A percentile compares a stretch with the other conserved stretches of the same genome.
phyloP scores from a whole-genome alignment of 441 rosid genomes.

The Gossypium davidsonii region DNA sequence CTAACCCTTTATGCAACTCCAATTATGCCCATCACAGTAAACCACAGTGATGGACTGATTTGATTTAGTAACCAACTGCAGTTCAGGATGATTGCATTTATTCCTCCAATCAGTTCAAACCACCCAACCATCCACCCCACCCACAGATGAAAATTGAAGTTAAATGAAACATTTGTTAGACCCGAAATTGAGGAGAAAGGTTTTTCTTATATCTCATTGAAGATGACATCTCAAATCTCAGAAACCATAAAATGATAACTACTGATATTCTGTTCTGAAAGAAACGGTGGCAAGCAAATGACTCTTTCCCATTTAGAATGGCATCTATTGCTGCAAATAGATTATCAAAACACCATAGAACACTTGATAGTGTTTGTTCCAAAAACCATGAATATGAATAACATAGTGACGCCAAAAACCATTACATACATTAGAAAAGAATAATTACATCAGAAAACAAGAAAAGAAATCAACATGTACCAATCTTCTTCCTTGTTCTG shows the following conservation, averaged over 20 bases:
- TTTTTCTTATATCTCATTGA: neutral
- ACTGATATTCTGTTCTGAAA: neutral
- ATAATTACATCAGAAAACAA: slow-evolving; percentile 1
- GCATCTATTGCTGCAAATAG: slow-evolving; percentile 86
- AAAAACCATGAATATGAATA: slow-evolving; percentile 26
- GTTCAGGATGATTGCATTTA: neutral
- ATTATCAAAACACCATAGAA: slow-evolving; percentile 80
- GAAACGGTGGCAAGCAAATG: slow-evolving; percentile 37
- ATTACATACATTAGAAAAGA: slow-evolving; percentile 9
- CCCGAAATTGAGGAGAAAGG: neutral
- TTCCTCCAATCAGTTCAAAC: neutral
- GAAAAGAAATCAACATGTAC: slow-evolving; percentile 27
- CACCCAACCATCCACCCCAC: neutral
- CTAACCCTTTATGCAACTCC: neutral
- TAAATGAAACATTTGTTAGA: neutral
- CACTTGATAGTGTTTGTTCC: slow-evolving; percentile 55
- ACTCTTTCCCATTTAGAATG: slow-evolving; percentile 56
- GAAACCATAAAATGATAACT: slow-evolving; percentile 4
- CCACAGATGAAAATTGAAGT: neutral
- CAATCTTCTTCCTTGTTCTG: slow-evolving; percentile 55
- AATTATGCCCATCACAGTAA: neutral
- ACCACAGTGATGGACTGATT: neutral
- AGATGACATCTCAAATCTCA: neutral
- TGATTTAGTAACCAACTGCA: neutral
- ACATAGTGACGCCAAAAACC: slow-evolving; percentile 6